A percentile compares a stretch with the other conserved stretches of the same genome.
phyloP scores from a whole-genome alignment of 495 filamentous ascomycete species.

The Hamigera avellanea region DNA sequence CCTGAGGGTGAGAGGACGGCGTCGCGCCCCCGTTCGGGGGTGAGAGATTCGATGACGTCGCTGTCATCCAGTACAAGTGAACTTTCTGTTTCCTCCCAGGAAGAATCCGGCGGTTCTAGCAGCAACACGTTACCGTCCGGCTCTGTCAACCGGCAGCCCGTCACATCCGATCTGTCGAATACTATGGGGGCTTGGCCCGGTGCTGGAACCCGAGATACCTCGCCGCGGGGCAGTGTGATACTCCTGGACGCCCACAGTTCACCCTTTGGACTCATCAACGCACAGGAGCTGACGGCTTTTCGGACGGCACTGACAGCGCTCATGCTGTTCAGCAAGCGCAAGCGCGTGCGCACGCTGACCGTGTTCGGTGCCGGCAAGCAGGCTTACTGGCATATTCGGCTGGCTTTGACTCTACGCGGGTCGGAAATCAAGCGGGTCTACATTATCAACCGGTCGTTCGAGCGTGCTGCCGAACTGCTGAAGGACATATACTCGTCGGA shows the following conservation, averaged over 20 bases:
- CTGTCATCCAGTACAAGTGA: slow-evolving; percentile 30
- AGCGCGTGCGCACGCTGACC: slow-evolving; percentile 55
- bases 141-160: slow-evolving; percentile 23
- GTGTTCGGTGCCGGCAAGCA: slow-evolving; percentile 89
- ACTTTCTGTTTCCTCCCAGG: slow-evolving; percentile 25
- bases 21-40: slow-evolving; percentile 5
- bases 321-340: slow-evolving; percentile 60
- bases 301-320: slow-evolving; percentile 78
- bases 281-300: slow-evolving; percentile 81
- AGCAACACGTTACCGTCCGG: slow-evolving; percentile 18
- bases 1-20: slow-evolving; percentile 9
- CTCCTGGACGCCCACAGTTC: slow-evolving; percentile 55
- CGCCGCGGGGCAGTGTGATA: slow-evolving; percentile 67
- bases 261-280: slow-evolving; percentile 71
- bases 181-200: slow-evolving; percentile 30
- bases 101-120: slow-evolving; percentile 13
- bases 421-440: slow-evolving; percentile 62
- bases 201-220: slow-evolving; percentile 39
- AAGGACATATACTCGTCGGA: slow-evolving; percentile 42
- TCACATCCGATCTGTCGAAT: slow-evolving; percentile 16
- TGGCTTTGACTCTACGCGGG: slow-evolving; percentile 64
- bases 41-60: slow-evolving; percentile 21
- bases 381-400: slow-evolving; percentile 86
- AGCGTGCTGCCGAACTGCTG: slow-evolving; percentile 43
- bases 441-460: slow-evolving; percentile 67